Evolutionary conservation across 306 rosid genomes (phyloP).

Genomic region (Inga oerstediana): DNA sequence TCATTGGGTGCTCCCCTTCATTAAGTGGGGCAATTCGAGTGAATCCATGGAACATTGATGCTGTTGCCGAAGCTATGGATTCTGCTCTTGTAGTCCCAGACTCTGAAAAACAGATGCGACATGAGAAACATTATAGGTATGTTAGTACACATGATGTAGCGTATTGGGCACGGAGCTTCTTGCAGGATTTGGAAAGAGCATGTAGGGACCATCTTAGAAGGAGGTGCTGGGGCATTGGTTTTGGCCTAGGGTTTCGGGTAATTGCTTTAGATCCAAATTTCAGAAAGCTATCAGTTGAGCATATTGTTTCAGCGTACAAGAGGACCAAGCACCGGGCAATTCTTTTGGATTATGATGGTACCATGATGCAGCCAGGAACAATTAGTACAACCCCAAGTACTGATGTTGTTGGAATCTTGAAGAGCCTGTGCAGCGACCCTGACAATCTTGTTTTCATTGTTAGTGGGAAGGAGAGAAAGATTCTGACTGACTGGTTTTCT

Average conservation of each 20-base stretch:
- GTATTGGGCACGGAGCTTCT: slow-evolving; percentile 91
- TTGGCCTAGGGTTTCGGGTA: slow-evolving; percentile 83
- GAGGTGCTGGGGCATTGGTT: slow-evolving; percentile 91
- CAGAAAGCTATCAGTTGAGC: slow-evolving; percentile 78
- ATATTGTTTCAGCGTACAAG: slow-evolving; percentile 73
- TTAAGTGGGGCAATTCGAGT: slow-evolving; percentile 90
- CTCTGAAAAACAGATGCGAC: slow-evolving; percentile 79
- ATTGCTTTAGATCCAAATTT: slow-evolving; percentile 87
- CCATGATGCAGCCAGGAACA: slow-evolving; percentile 53
- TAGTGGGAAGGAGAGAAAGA: slow-evolving; percentile 66
- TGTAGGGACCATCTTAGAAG: slow-evolving; percentile 72
- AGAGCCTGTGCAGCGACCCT: slow-evolving; percentile 68
- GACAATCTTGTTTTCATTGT: slow-evolving; percentile 76
- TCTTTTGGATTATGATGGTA: slow-evolving; percentile 86
- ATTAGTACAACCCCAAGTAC: slow-evolving; percentile 16
- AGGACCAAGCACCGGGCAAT: slow-evolving; percentile 69
- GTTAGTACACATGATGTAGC: slow-evolving; percentile 90
- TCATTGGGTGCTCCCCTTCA: slow-evolving; percentile 91
- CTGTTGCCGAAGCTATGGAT: slow-evolving; percentile 88
- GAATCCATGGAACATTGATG: slow-evolving; percentile 89
- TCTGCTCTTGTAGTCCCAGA: slow-evolving; percentile 67
- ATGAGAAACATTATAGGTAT: slow-evolving; percentile 89
- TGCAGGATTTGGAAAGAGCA: slow-evolving; percentile 77
- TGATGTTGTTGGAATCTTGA: slow-evolving; percentile 55
- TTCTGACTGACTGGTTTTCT: slow-evolving; percentile 72